phyloP scores from a whole-genome alignment of 331 rosid species.

The Dryas integrifolia region DNA sequence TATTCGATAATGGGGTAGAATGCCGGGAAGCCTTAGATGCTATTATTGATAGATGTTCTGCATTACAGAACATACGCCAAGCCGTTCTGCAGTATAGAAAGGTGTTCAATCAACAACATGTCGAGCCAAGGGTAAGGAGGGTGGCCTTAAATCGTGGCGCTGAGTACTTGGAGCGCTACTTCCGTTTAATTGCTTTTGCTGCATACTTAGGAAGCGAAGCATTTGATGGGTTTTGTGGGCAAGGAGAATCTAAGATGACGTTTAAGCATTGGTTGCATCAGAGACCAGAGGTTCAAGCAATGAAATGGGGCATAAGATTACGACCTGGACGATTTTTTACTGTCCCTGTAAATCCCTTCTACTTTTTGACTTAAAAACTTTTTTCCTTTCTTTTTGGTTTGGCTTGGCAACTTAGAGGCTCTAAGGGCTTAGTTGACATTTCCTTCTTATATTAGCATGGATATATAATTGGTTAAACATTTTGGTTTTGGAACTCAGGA shows the following conservation, averaged over 20 bases:
- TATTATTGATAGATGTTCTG: slow-evolving; percentile 79
- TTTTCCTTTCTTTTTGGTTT: neutral
- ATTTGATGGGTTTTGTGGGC: slow-evolving; percentile 82
- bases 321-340: slow-evolving; percentile 88
- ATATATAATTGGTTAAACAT: slow-evolving; percentile 17
- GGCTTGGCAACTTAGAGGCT: slow-evolving; percentile 6
- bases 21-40: slow-evolving; percentile 83
- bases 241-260: slow-evolving; percentile 68
- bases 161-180: slow-evolving; percentile 88
- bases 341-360: slow-evolving; percentile 64
- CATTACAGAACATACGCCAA: slow-evolving; percentile 81
- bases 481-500: slow-evolving; percentile 52
- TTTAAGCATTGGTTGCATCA: slow-evolving; percentile 88
- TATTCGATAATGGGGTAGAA: slow-evolving; percentile 84
- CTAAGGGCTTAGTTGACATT: slow-evolving; percentile 2
- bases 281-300: slow-evolving; percentile 87
- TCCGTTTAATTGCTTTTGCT: slow-evolving; percentile 88
- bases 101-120: slow-evolving; percentile 81
- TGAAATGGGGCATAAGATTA: slow-evolving; percentile 92
- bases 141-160: slow-evolving; percentile 89
- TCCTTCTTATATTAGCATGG: neutral
- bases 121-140: slow-evolving; percentile 88
- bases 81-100: slow-evolving; percentile 69
- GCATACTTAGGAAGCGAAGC: slow-evolving; percentile 98
- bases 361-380: neutral